These are phyloP conservation scores for Alternaria conjuncta DNA, from an alignment of 2,329 filamentous ascomycete genomes.

Conservation along the genomic window DNA sequence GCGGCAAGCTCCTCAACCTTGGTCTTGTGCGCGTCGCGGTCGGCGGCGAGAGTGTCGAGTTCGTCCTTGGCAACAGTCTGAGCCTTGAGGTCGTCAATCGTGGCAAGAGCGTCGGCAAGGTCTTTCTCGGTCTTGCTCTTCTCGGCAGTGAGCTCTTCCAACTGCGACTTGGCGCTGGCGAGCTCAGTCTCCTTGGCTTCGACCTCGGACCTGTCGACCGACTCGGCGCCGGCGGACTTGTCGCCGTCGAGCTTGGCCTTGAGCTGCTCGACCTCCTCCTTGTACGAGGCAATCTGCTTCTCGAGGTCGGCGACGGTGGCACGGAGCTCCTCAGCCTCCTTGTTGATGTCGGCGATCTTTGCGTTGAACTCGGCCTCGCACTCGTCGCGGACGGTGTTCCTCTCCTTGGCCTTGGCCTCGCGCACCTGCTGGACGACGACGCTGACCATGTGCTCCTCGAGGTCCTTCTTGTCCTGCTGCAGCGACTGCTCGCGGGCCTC, in stretches of 20 bases:
- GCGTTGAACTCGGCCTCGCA: conserved; percentile 41
- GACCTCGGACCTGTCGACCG: conserved; percentile 30
- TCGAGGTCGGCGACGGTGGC: conserved; percentile 31
- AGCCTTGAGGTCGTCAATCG: conserved; percentile 28
- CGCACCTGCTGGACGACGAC: conserved; percentile 51
- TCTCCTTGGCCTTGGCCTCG: conserved; percentile 48
- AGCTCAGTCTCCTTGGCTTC: conserved; percentile 40
- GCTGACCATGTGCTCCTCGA: conserved; percentile 52
- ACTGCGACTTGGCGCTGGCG: conserved; percentile 24
- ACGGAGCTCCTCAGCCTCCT: conserved; percentile 25
- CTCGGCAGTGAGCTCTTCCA: conserved; percentile 21
- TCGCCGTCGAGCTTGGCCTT: conserved; percentile 32
- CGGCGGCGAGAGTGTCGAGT: conserved; percentile 32
- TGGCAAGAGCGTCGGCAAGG: conserved; percentile 27
- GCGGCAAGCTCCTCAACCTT: conserved; percentile 32
- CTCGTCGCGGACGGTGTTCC: conserved; percentile 44
- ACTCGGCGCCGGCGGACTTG: conserved; percentile 22
- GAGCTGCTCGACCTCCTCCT: conserved; percentile 39
- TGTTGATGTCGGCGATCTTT: conserved; percentile 29
- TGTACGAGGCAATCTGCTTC: conserved; percentile 34
- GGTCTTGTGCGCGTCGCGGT: conserved; percentile 29
- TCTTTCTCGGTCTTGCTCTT: conserved; percentile 23
- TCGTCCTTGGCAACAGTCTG: conserved; percentile 33
- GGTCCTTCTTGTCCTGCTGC: conserved; percentile 47
- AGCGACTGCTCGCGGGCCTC: conserved; percentile 39